Conservation (phyloP, 495 filamentous ascomycete species). For the Cladorrhinum samala region DNA sequence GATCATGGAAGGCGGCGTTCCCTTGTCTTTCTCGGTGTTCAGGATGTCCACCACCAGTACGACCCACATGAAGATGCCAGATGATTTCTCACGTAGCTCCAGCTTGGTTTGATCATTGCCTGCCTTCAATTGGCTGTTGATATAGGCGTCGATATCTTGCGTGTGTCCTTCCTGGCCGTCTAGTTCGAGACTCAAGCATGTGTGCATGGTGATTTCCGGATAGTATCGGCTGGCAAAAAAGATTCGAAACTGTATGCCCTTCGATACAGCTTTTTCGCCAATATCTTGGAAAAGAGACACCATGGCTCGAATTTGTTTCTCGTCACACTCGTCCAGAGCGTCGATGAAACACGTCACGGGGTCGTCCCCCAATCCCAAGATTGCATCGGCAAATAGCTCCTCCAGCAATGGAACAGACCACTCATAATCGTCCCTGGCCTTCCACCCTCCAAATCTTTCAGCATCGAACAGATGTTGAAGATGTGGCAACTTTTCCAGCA, state of each 20-base stretch:
- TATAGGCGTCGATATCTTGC: conserved; percentile 20
- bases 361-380: conserved; percentile 17
- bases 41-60: conserved; percentile 41
- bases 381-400: conserved; percentile 22
- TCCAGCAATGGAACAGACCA: conserved; percentile 28
- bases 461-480: conserved; percentile 23
- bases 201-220: conserved; percentile 36
- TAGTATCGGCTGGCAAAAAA: conserved; percentile 50
- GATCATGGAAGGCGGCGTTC: conserved; percentile 12
- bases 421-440: conserved; percentile 15
- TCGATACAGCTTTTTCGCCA: conserved; percentile 11
- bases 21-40: conserved; percentile 33
- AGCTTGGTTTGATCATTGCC: conserved; percentile 21
- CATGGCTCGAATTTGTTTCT: conserved; percentile 31
- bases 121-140: conserved; percentile 21
- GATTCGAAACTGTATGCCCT: conserved; percentile 16
- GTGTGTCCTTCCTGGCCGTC: conserved; percentile 22
- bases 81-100: conserved; percentile 34
- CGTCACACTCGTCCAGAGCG: conserved; percentile 39
- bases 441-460: conserved; percentile 2
- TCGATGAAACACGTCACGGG: conserved; percentile 35
- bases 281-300: conserved; percentile 30
- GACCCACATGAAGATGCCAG: conserved; percentile 47
- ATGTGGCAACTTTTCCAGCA: conserved; percentile 22
- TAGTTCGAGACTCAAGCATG: conserved; percentile 25